These are phyloP conservation scores for Malassezia yamatoensis DNA, from an alignment of 1,284 basidiomycete genomes.

Conservation along the genomic window DNA sequence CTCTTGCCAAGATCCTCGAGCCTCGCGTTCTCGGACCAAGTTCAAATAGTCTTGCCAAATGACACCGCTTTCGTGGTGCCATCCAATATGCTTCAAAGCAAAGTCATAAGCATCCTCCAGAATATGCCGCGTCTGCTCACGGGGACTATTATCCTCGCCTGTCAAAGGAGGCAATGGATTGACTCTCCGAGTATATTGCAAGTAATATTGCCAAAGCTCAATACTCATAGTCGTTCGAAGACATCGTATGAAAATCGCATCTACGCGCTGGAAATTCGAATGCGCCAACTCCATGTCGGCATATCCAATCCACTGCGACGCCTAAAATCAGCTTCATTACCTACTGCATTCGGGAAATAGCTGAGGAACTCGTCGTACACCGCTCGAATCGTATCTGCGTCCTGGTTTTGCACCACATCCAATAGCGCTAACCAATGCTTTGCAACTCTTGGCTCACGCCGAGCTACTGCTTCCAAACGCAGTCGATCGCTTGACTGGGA, in stretches of 20 bases:
- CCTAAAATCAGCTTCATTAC: constrained; percentile 35
- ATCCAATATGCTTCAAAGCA: constrained; percentile 76
- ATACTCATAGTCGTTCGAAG: constrained; percentile 70
- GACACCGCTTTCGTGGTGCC: constrained; percentile 55
- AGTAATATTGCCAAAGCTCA: constrained; percentile 67
- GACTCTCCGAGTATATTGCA: constrained; percentile 43
- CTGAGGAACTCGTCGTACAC: constrained; percentile 65
- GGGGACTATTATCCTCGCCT: constrained; percentile 51
- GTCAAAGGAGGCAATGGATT: constrained; percentile 38
- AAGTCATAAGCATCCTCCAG: constrained; percentile 88
- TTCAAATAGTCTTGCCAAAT: constrained; percentile 63
- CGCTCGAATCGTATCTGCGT: constrained; percentile 60
- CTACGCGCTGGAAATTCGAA: constrained; percentile 55
- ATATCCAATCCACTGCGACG: constrained; percentile 54
- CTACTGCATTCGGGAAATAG: constrained; percentile 68
- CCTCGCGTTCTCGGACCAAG: constrained; percentile 67
- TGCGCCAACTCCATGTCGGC: constrained; percentile 64
- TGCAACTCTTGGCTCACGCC: constrained; percentile 57
- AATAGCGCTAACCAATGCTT: constrained; percentile 62
- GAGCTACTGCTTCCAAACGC: constrained; percentile 35
- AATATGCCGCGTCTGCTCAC: constrained; percentile 57
- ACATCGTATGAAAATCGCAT: constrained; percentile 63
- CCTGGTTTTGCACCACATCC: constrained; percentile 59
- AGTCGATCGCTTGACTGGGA: background rate
- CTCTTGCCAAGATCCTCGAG: constrained; percentile 63